Evolutionary conservation across 805 yeast genomes (phyloP).

Genomic region (Yamadazyma sp.): DNA sequence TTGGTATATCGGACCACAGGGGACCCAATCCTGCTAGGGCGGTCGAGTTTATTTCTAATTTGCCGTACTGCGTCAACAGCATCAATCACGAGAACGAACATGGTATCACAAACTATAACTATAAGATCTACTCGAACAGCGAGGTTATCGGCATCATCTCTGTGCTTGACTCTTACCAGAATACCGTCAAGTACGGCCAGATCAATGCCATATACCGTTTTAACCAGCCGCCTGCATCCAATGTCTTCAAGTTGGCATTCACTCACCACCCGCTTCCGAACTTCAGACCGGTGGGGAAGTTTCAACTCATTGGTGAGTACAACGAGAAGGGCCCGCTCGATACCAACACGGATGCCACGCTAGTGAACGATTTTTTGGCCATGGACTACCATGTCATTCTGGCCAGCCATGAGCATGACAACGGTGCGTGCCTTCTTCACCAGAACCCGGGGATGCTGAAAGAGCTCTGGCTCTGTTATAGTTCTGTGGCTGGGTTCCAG

Average conservation of each 20-base stretch:
- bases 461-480: slow-evolving; percentile 39
- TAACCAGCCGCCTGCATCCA: slow-evolving; percentile 11
- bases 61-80: slow-evolving; percentile 39
- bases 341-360: slow-evolving; percentile 27
- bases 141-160: slow-evolving; percentile 27
- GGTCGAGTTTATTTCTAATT: slow-evolving; percentile 26
- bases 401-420: slow-evolving; percentile 46
- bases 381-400: slow-evolving; percentile 38
- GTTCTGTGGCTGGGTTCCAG: slow-evolving; percentile 38
- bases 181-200: slow-evolving; percentile 31
- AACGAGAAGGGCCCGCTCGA: slow-evolving; percentile 36
- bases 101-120: slow-evolving; percentile 39
- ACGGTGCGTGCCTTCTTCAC: slow-evolving; percentile 40
- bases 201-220: slow-evolving; percentile 34
- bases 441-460: slow-evolving; percentile 1
- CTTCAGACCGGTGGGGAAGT: slow-evolving; percentile 39
- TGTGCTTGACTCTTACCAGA: slow-evolving; percentile 33
- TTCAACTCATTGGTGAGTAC: slow-evolving; percentile 39
- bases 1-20: slow-evolving; percentile 37
- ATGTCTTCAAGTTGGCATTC: slow-evolving; percentile 30
- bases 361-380: slow-evolving; percentile 33
- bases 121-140: slow-evolving; percentile 20
- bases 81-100: slow-evolving; percentile 12
- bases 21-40: slow-evolving; percentile 10
- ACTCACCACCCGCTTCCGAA: slow-evolving; percentile 45